phyloP scores from a whole-genome alignment of 169 alveolate species.

The Plasmodium gallinaceum region DNA sequence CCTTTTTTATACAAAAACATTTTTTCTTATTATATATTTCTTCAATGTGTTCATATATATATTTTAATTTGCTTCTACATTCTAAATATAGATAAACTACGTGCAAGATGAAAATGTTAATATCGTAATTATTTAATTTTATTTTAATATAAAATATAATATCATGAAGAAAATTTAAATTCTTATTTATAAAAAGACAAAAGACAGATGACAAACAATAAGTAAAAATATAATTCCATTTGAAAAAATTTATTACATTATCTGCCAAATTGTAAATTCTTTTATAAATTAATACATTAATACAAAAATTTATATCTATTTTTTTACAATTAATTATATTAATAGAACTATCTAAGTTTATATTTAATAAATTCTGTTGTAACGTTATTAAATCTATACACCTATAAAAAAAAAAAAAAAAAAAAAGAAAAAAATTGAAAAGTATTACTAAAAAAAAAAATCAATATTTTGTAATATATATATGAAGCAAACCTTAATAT shows the following conservation, averaged over 20 bases:
- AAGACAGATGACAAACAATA: conserved; percentile 57
- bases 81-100: conserved; percentile 41
- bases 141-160: conserved; percentile 33
- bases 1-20: neutral
- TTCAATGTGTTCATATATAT: conserved; percentile 8
- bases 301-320: conserved; percentile 32
- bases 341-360: neutral
- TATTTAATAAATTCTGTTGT: conserved; percentile 25
- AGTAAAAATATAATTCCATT: conserved; percentile 49
- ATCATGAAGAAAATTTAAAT: conserved; percentile 28
- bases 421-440: neutral
- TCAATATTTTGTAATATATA: no score
- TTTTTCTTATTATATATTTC: neutral
- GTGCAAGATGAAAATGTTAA: conserved; percentile 40
- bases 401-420: neutral
- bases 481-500: conserved; percentile 18
- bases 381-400: conserved; percentile 33
- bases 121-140: conserved; percentile 22
- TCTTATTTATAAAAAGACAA: conserved; percentile 7
- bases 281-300: conserved; percentile 37
- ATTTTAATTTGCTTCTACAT: conserved; percentile 19
- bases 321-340: conserved; percentile 53
- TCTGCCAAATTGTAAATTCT: conserved; percentile 34
- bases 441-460: neutral
- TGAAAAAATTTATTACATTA: conserved; percentile 32